A percentile compares a stretch with the other conserved stretches of the same genome.
Evolutionary conservation across 768 basidiomycete genomes (phyloP).

Genomic region (Boletus rubescentipes): DNA sequence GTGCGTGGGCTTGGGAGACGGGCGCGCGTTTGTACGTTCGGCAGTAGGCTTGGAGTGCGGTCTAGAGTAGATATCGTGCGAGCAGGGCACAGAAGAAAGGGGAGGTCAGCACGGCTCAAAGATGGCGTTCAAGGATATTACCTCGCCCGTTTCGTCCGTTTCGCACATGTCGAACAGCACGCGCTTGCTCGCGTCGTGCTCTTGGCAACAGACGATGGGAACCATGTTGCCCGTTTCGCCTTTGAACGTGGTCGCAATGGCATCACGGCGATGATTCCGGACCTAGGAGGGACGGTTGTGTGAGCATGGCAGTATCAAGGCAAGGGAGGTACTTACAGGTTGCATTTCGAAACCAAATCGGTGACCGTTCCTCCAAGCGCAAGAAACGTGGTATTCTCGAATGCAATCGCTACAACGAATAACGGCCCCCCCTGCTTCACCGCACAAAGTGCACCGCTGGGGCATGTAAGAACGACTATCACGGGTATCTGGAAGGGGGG

Average conservation of each 20-base stretch:
- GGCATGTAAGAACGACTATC: slow-evolving; percentile 10
- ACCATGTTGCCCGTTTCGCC: slow-evolving; percentile 78
- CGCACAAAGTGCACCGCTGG: slow-evolving; percentile 78
- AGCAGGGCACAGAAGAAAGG: background rate
- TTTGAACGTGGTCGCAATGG: slow-evolving; percentile 68
- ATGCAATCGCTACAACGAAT: slow-evolving; percentile 82
- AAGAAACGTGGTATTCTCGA: slow-evolving; percentile 81
- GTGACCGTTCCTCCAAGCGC: slow-evolving; percentile 84
- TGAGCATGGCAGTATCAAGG: background rate
- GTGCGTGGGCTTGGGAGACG: slow-evolving; percentile 70
- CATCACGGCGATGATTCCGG: slow-evolving; percentile 73
- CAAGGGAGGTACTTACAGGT: slow-evolving; percentile 47
- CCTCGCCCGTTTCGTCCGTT: slow-evolving; percentile 77
- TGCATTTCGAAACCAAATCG: slow-evolving; percentile 93
- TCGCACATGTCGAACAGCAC: slow-evolving; percentile 84
- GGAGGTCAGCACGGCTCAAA: slow-evolving; percentile 8
- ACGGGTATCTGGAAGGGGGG: background rate
- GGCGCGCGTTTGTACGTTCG: slow-evolving; percentile 80
- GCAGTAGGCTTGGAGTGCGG: slow-evolving; percentile 86
- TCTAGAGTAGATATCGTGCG: slow-evolving; percentile 45
- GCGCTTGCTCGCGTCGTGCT: slow-evolving; percentile 64
- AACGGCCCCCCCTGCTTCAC: slow-evolving; percentile 70
- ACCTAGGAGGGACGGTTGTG: slow-evolving; percentile 44
- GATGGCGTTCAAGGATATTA: slow-evolving; percentile 33
- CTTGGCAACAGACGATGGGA: slow-evolving; percentile 74